phyloP scores from a whole-genome alignment of 495 filamentous ascomycete species.

The Extremus antarcticus region DNA sequence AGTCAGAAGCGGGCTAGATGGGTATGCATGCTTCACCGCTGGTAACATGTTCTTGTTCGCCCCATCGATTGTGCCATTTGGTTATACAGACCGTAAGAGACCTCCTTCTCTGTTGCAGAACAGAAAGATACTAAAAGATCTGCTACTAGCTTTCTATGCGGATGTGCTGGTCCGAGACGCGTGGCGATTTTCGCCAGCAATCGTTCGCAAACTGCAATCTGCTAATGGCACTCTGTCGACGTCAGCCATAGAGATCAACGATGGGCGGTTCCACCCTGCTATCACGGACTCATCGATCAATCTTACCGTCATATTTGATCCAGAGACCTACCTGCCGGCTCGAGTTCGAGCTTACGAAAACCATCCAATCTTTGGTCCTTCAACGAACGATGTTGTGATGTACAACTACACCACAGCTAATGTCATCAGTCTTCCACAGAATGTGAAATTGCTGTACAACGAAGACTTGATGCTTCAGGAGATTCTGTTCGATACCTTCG shows the following conservation, averaged over 20 bases:
- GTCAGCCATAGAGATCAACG: neutral
- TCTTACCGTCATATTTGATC: neutral
- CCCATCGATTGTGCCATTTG: neutral
- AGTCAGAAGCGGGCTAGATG: slow-evolving; percentile 9
- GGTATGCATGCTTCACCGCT: slow-evolving; percentile 15
- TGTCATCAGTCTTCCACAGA: neutral
- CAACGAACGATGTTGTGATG: slow-evolving; percentile 4
- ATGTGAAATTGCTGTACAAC: slow-evolving; percentile 4
- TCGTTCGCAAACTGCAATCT: neutral
- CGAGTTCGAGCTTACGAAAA: neutral
- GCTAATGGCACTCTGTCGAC: neutral
- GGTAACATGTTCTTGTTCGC: neutral
- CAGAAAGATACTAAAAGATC: too few species aligned
- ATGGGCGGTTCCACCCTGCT: neutral
- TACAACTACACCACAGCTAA: slow-evolving; percentile 1
- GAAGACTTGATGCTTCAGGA: slow-evolving; percentile 1
- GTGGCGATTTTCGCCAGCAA: neutral
- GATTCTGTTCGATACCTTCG: neutral
- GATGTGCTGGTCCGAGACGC: slow-evolving; percentile 1
- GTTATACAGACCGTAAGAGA: slow-evolving; percentile 1
- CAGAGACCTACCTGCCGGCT: neutral
- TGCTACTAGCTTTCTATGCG: neutral
- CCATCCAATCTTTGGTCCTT: slow-evolving; percentile 1
- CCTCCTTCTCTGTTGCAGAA: neutral
- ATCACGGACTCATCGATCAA: neutral